phyloP scores from a whole-genome alignment of 1,284 basidiomycete genomes.

The Puccinia hordei region DNA sequence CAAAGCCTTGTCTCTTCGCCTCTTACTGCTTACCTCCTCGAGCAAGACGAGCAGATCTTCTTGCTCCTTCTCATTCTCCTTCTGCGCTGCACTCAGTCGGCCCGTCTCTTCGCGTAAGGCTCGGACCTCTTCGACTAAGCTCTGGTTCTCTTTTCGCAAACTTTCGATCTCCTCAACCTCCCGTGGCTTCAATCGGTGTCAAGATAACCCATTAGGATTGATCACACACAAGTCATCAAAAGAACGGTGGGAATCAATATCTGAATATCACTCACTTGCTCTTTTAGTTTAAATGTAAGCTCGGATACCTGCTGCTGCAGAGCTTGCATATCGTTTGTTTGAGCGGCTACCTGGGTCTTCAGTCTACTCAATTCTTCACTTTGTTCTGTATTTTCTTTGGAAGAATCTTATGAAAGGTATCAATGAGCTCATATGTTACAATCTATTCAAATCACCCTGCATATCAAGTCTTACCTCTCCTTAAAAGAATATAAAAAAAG shows the following conservation, averaged over 20 bases:
- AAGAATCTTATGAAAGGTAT: slow-evolving; percentile 55
- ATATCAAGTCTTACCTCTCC: not conserved
- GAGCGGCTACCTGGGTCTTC: slow-evolving; percentile 75
- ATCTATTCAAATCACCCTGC: not conserved
- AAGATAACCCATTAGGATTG: no score
- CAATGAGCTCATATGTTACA: not conserved
- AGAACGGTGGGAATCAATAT: not conserved
- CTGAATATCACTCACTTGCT: not conserved
- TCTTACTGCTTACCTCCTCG: slow-evolving; percentile 85
- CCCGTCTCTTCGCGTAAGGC: slow-evolving; percentile 62
- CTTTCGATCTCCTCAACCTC: slow-evolving; percentile 38
- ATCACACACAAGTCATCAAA: not conserved
- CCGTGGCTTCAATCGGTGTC: slow-evolving; percentile 29
- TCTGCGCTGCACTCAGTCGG: slow-evolving; percentile 67
- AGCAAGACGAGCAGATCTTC: slow-evolving; percentile 90
- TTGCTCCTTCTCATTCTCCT: slow-evolving; percentile 87
- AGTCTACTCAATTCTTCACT: slow-evolving; percentile 77
- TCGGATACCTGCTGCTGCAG: slow-evolving; percentile 61
- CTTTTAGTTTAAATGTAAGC: slow-evolving; percentile 58
- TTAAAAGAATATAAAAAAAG: not conserved
- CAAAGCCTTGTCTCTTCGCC: slow-evolving; percentile 75
- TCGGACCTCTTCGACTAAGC: slow-evolving; percentile 4
- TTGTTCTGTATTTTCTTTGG: slow-evolving; percentile 72
- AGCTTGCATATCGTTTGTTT: slow-evolving; percentile 73
- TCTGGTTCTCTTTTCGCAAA: slow-evolving; percentile 7